Base-by-base conservation (phyloP, 306 rosid species). In the Trifolium dubium region DNA sequence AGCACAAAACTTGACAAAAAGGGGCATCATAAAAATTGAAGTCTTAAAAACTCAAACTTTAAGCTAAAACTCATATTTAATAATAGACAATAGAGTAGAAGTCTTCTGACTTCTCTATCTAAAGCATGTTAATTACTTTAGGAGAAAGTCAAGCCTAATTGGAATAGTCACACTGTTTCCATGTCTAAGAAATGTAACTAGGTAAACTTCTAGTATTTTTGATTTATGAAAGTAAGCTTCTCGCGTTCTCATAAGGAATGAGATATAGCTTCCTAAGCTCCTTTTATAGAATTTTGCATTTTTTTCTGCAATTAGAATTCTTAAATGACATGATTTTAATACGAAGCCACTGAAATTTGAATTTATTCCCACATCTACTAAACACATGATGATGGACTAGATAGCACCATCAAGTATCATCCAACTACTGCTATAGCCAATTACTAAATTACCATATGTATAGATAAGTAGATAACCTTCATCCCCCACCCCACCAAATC, bases 31-130 rank as follows among this genome's bases (percentile, higher is more conserved):
- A 72, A 60, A 58, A 71, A 7, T n/a, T 28, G 34, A 67, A 67
- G 41, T 53, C 30, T 1, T 60, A 53, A 75, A 81, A 69, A 56
- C 11, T 35, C 39, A 30, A 79, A 69, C 86, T 82, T 78, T 28
- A 65, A 8, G 46, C 39, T 29, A 19, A 55, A 30, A 54, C 14
- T 37, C 30, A 18, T 18, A 17, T 17, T 18, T 53, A 8, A 53
- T 7, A 53, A 2, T 3, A 18, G 30, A 17, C 9, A 53, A 49
- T 2, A n/a, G 55, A n/a, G 18, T 53, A 53, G 30, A 53, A 32
- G 40, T 51, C 66, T 9, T 62, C 50, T 64, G n/a, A n/a, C n/a
- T n/a, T n/a, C n/a, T n/a, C 65, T 51, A 49, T 9, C 72, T 79
- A 64, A 54, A 61, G 47, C 61, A 34, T 51, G 43, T 35, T 30